Percentiles rank a stretch among this genome's conserved stretches.
These are phyloP conservation scores for Colletotrichum navitas DNA, from an alignment of 2,329 filamentous ascomycete genomes.

Conservation along the genomic window DNA sequence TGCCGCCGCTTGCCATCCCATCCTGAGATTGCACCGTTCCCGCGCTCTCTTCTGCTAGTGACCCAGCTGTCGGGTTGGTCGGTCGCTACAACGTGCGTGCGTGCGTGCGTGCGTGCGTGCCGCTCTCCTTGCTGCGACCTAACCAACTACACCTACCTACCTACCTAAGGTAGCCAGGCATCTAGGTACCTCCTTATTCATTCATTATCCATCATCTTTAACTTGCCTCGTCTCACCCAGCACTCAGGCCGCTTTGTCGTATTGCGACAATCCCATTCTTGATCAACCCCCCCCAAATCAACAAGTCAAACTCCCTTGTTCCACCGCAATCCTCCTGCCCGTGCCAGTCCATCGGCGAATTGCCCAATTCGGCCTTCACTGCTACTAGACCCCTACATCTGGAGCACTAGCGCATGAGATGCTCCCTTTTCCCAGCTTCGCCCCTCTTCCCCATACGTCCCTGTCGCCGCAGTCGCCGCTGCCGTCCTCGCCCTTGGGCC, in stretches of 20 bases:
- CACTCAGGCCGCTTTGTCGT: slow-evolving; percentile 15
- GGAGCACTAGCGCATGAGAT: background rate
- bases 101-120: background rate
- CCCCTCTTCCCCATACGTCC: background rate
- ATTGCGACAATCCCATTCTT: slow-evolving; percentile 6
- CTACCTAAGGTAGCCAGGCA: too few relatives aligned
- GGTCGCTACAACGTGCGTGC: too few relatives aligned
- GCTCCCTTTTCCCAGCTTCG: background rate
- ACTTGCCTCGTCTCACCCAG: background rate
- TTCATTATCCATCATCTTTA: background rate
- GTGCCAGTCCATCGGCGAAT: slow-evolving; percentile 23
- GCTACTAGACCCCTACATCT: background rate
- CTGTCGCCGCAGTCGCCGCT: background rate
- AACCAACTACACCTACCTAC: too few relatives aligned
- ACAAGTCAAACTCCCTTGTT: slow-evolving; percentile 9
- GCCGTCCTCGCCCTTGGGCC: background rate
- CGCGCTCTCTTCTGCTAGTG: slow-evolving; percentile 11
- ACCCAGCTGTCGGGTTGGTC: slow-evolving; percentile 32
- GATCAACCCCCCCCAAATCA: background rate
- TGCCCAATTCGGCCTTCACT: slow-evolving; percentile 6
- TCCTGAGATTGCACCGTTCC: slow-evolving; percentile 25
- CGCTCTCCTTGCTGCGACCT: background rate
- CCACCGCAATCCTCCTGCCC: slow-evolving; percentile 5
- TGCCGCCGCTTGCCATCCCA: slow-evolving; percentile 37
- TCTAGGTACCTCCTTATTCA: background rate